Conservation (phyloP, 148 eudicot genomes). For the Gaultheria prostrata region DNA sequence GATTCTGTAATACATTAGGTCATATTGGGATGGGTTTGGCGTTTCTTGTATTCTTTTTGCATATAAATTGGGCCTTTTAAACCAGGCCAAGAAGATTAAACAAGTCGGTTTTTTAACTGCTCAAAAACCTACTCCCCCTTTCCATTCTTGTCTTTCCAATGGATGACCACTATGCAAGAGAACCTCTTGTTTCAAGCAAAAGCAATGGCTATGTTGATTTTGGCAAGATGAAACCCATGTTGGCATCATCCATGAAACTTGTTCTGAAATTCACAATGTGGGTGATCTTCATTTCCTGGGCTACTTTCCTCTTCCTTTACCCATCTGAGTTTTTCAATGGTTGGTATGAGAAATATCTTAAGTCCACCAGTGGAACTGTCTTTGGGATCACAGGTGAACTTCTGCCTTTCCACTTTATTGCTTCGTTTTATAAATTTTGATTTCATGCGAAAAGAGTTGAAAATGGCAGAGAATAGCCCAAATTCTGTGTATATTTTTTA, state of each 20-base stretch:
- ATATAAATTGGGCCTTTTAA: background rate
- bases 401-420: background rate
- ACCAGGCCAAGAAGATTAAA: background rate
- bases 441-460: background rate
- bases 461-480: too few relatives aligned
- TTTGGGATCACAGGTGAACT: conserved; percentile 14
- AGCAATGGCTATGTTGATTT: background rate
- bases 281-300: conserved; percentile 64
- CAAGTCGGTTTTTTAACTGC: background rate
- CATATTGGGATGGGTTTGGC: conserved; percentile 12
- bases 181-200: conserved; percentile 28
- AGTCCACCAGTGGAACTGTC: conserved; percentile 23
- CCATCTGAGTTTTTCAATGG: conserved; percentile 36
- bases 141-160: conserved; percentile 19
- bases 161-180: conserved; percentile 36
- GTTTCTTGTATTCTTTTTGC: background rate
- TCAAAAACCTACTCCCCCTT: background rate
- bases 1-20: too few relatives aligned
- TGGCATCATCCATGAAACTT: conserved; percentile 50
- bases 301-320: conserved; percentile 47
- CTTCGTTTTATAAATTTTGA: background rate
- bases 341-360: conserved; percentile 23
- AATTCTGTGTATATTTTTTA: too few relatives aligned
- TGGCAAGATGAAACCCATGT: conserved; percentile 13
- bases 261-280: conserved; percentile 61